Evolutionary conservation across 306 rosid species (phyloP), one percentile per base, ranked within the genome.

Genomic region (Ammopiptanthus mongolicus): DNA sequence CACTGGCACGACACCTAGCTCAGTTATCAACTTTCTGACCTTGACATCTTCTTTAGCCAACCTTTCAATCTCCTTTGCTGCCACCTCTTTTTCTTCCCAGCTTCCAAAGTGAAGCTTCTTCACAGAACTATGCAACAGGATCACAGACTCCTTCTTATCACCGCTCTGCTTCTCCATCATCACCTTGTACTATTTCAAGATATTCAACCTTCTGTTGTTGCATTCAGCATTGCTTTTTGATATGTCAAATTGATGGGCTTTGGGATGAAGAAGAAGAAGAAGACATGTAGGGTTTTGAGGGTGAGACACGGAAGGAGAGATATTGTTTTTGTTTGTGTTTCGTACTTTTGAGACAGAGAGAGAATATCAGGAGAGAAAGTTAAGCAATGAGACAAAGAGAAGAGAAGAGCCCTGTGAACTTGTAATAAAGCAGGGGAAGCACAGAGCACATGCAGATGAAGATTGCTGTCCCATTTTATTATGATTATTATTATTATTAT

Each of bases 81-180:
- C 96, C 44, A 44, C 28, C 73, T 88, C 94, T 74, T 84, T 93
- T 92, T 88, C 92, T 69, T 82, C 88, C 88, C 89, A 83, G 75
- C 84, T 78, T 36, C 96, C 98, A 29, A 91, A 91, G 84, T 87
- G 91, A 66, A 91, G 91, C 75, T 77, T 86, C 87, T 91, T 93
- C 79, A 91, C 96, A 19, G 84, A 80, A 72, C 76, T 85, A 69
- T 85, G 91, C 52, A 90, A 47, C 86, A 78, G 5, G 23, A 70
- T 74, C 69, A 34, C 85, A 2, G 39, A 56, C 14, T 62, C 87
- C 29, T 76, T n/a, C 33, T 66, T 78, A 6, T 34, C 34, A 4
- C 44, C 68, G 2, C 29, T 57, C 39, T 79, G 36, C 41, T 62
- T 84, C 84, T 68, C 78, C 80, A 69, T 75, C 80, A 69, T 18